Conservation (phyloP, 1,139 yeast genomes). For the Geotrichum europaeum region DNA sequence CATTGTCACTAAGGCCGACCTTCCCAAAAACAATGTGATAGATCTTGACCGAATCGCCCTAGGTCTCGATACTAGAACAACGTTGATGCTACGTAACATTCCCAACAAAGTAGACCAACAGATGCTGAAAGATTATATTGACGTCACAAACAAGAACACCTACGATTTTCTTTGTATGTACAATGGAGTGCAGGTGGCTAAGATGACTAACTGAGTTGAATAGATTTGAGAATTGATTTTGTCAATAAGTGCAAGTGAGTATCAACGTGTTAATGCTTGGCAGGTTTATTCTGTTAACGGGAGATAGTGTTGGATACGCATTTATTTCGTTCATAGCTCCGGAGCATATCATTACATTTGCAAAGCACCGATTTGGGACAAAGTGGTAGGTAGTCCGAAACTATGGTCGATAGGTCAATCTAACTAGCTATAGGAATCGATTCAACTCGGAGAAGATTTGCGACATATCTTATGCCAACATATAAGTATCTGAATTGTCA, state of each 20-base stretch:
- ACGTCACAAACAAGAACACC: slow-evolving; percentile 42
- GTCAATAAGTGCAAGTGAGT: slow-evolving; percentile 43
- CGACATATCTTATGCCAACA: slow-evolving; percentile 46
- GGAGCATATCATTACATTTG: slow-evolving; percentile 41
- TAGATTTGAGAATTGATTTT: slow-evolving; percentile 46
- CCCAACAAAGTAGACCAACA: slow-evolving; percentile 46
- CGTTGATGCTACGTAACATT: slow-evolving; percentile 47
- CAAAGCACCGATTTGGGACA: slow-evolving; percentile 42
- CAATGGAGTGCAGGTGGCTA: neutral
- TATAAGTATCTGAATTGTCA: slow-evolving; percentile 26
- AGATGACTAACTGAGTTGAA: slow-evolving; percentile 12
- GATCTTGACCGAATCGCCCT: slow-evolving; percentile 36
- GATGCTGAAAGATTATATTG: slow-evolving; percentile 42
- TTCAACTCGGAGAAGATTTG: slow-evolving; percentile 46
- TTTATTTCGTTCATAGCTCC: slow-evolving; percentile 45
- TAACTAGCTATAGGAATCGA: slow-evolving; percentile 28
- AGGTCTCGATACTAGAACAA: slow-evolving; percentile 42
- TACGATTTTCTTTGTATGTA: slow-evolving; percentile 49
- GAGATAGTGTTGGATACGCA: slow-evolving; percentile 44
- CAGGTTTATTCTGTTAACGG: neutral
- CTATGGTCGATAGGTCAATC: neutral
- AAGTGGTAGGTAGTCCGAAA: slow-evolving; percentile 35
- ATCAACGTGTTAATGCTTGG: neutral
- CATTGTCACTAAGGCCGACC: slow-evolving; percentile 30
- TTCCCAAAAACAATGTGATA: slow-evolving; percentile 34